These are phyloP conservation scores for Aspergillus sp. DNA, from an alignment of 2,329 filamentous ascomycete genomes.

Conservation along the genomic window DNA sequence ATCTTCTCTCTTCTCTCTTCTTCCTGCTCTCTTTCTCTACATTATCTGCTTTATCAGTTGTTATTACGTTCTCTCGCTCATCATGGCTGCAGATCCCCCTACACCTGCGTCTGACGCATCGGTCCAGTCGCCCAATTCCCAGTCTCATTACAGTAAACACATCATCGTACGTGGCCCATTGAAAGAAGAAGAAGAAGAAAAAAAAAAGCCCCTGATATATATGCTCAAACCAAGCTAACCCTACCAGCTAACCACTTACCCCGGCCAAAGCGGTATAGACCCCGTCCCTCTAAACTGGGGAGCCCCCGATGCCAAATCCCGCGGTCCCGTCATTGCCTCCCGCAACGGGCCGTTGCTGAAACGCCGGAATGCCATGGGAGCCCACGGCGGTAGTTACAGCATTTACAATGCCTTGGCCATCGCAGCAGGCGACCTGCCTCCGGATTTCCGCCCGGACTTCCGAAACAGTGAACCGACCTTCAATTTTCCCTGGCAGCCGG, in stretches of 20 bases:
- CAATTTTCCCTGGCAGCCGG: slow-evolving; percentile 75
- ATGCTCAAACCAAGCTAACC: slow-evolving; percentile 1
- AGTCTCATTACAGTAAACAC: slow-evolving; percentile 24
- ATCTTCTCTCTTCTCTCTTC: slow-evolving; percentile 2
- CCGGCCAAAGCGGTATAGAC: slow-evolving; percentile 87
- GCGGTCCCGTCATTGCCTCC: slow-evolving; percentile 81
- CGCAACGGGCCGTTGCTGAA: slow-evolving; percentile 24
- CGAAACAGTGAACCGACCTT: slow-evolving; percentile 88
- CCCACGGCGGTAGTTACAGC: slow-evolving; percentile 83
- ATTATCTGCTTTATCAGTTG: background rate
- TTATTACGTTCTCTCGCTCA: background rate
- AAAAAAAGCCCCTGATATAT: no score
- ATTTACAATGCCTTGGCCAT: slow-evolving; percentile 93
- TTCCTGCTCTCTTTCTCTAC: slow-evolving; percentile 1
- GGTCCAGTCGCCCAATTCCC: slow-evolving; percentile 14
- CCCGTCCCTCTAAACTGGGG: slow-evolving; percentile 88
- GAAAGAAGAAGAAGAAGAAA: background rate
- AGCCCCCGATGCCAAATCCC: slow-evolving; percentile 60
- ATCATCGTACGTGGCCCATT: slow-evolving; percentile 22
- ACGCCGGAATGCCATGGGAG: slow-evolving; percentile 50
- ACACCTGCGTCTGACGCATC: slow-evolving; percentile 1
- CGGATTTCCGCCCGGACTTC: slow-evolving; percentile 70
- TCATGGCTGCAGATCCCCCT: background rate
- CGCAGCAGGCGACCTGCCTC: slow-evolving; percentile 78
- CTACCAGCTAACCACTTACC: slow-evolving; percentile 64